These are phyloP conservation scores for Podospora appendiculata DNA, from an alignment of 495 filamentous ascomycete genomes.

Conservation along the genomic window DNA sequence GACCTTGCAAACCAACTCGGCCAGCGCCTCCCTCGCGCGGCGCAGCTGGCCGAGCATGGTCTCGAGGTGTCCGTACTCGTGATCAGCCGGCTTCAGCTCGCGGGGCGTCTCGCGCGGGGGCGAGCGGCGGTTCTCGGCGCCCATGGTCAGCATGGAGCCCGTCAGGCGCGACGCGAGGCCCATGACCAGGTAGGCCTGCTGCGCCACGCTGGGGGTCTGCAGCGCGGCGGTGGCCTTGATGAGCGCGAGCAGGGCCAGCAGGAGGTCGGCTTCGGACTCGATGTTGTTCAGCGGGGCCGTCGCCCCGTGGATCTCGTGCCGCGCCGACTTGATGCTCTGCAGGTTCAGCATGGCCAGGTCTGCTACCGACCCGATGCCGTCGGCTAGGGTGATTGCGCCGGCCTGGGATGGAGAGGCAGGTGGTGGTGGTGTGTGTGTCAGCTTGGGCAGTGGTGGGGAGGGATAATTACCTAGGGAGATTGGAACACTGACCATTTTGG, in stretches of 20 bases:
- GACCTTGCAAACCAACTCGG: not conserved
- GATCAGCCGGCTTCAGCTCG: not conserved
- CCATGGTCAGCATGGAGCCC: conserved; percentile 8
- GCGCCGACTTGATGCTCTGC: not conserved
- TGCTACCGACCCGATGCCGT: conserved; percentile 3
- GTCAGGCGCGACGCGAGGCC: not conserved
- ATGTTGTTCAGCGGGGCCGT: conserved; percentile 4
- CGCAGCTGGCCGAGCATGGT: conserved; percentile 2
- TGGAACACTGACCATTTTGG: too few relatives aligned
- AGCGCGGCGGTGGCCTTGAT: not conserved
- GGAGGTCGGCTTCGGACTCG: not conserved
- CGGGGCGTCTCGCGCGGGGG: not conserved
- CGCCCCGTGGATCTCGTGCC: conserved; percentile 6
- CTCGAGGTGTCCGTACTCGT: conserved; percentile 3
- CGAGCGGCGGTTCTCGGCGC: conserved; percentile 8
- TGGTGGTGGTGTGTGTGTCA: not conserved
- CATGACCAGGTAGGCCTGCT: conserved; percentile 1
- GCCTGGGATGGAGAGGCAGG: not conserved
- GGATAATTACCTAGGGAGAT: too few relatives aligned
- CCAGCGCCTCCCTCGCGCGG: not conserved
- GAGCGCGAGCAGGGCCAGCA: conserved; percentile 1
- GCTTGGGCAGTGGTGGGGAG: not conserved
- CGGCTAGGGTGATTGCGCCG: not conserved
- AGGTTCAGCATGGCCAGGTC: conserved; percentile 5
- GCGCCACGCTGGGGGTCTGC: conserved; percentile 5